phyloP scores from a whole-genome alignment of 768 basidiomycete genomes.

The Amanita jacksonii region DNA sequence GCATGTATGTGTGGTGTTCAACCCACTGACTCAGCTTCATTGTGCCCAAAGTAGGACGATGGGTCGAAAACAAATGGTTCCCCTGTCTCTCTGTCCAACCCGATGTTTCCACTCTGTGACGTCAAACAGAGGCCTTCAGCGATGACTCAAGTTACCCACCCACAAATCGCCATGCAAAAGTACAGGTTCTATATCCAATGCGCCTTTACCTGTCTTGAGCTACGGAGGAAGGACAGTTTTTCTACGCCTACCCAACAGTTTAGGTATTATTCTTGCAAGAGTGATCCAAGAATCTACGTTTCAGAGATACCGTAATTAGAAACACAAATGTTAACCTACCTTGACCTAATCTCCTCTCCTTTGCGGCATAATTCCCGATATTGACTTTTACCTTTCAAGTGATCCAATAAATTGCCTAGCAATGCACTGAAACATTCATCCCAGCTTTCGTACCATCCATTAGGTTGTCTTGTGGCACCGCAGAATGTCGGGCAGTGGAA shows the following conservation, averaged over 20 bases:
- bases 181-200: constrained; percentile 51
- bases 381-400: constrained; percentile 30
- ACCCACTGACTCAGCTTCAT: constrained; percentile 69
- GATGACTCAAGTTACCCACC: constrained; percentile 30
- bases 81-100: constrained; percentile 41
- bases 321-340: constrained; percentile 28
- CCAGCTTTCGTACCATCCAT: constrained; percentile 71
- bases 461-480: constrained; percentile 57
- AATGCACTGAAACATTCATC: constrained; percentile 55
- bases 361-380: constrained; percentile 40
- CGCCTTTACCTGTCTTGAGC: constrained; percentile 20
- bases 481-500: constrained; percentile 72
- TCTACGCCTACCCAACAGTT: constrained; percentile 37
- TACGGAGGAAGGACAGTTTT: not conserved
- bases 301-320: not conserved
- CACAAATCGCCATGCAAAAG: constrained; percentile 76
- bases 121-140: not conserved
- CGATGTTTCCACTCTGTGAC: constrained; percentile 63
- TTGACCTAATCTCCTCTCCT: constrained; percentile 35
- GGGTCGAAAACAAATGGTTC: constrained; percentile 71
- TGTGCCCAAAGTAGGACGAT: constrained; percentile 71
- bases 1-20: not conserved
- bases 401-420: constrained; percentile 47
- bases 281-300: not conserved
- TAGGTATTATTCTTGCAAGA: constrained; percentile 55